Conservation (phyloP, 1,139 yeast genomes). For the Hansenula lynferdii region DNA sequence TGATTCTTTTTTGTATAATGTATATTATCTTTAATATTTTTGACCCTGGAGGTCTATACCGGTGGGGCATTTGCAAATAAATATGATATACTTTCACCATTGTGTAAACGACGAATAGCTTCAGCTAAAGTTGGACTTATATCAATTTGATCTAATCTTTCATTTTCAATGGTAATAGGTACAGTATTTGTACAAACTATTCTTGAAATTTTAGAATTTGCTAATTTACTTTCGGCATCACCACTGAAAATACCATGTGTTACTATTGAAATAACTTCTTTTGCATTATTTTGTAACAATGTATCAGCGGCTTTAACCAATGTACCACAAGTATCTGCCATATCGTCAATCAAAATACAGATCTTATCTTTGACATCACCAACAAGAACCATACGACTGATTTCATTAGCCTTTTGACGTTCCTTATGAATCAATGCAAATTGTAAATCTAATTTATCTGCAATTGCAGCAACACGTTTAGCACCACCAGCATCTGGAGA, state of each 20-base stretch:
- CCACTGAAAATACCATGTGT: constrained; percentile 80
- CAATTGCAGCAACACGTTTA: constrained; percentile 74
- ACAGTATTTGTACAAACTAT: constrained; percentile 75
- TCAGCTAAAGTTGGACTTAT: constrained; percentile 73
- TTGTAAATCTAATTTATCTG: constrained; percentile 69
- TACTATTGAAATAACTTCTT: constrained; percentile 69
- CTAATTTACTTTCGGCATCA: constrained; percentile 59
- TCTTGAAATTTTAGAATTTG: constrained; percentile 51
- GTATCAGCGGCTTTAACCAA: constrained; percentile 65
- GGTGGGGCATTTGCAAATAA: constrained; percentile 56
- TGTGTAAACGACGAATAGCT: constrained; percentile 75
- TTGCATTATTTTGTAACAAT: constrained; percentile 59
- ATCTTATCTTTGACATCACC: constrained; percentile 72
- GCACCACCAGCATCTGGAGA: constrained; percentile 91
- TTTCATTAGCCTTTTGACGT: constrained; percentile 76
- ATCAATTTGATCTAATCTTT: constrained; percentile 63
- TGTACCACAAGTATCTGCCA: constrained; percentile 86
- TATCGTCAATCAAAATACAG: constrained; percentile 72
- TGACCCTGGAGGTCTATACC: neutral
- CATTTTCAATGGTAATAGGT: constrained; percentile 59
- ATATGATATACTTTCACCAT: constrained; percentile 79
- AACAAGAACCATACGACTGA: constrained; percentile 70
- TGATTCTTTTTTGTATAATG: no score
- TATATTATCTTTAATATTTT: no score
- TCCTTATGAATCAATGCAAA: constrained; percentile 82